These are phyloP conservation scores for Eucalyptus guilfoylei DNA, from an alignment of 345 rosid genomes.

Conservation along the genomic window DNA sequence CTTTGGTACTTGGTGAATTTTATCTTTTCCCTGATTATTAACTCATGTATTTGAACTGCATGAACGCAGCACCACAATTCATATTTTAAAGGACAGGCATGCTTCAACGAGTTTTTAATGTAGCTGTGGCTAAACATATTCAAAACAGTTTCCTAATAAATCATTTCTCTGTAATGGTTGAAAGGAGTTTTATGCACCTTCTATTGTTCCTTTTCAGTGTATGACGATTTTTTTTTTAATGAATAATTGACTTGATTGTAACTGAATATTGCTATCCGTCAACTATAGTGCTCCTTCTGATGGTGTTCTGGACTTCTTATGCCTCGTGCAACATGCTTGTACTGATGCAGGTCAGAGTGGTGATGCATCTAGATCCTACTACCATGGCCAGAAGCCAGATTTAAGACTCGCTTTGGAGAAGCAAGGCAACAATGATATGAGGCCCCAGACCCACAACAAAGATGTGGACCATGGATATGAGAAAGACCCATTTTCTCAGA, in stretches of 20 bases:
- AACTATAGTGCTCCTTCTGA: background rate
- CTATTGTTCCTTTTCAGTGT: background rate
- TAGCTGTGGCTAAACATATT: background rate
- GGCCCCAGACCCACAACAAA: conserved; percentile 46
- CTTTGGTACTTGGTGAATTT: background rate
- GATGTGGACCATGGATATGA: conserved; percentile 40
- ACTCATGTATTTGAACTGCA: background rate
- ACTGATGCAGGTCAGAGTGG: conserved; percentile 52
- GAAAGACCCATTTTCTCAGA: conserved; percentile 23
- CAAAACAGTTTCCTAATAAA: background rate
- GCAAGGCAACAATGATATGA: conserved; percentile 30
- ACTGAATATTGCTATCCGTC: background rate
- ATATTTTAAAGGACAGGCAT: background rate
- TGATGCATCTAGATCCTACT: conserved; percentile 54
- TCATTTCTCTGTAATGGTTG: background rate
- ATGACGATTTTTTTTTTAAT: background rate
- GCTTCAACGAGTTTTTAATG: background rate
- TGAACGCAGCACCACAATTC: background rate
- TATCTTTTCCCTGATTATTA: background rate
- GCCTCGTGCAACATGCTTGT: background rate
- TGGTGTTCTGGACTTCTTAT: background rate
- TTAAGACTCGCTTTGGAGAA: conserved; percentile 29
- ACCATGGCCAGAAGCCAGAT: conserved; percentile 48
- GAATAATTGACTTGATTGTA: background rate
- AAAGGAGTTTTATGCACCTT: background rate